These are phyloP conservation scores for Penicillium hesseltinei DNA, from an alignment of 2,329 filamentous ascomycete species.

Conservation along the genomic window DNA sequence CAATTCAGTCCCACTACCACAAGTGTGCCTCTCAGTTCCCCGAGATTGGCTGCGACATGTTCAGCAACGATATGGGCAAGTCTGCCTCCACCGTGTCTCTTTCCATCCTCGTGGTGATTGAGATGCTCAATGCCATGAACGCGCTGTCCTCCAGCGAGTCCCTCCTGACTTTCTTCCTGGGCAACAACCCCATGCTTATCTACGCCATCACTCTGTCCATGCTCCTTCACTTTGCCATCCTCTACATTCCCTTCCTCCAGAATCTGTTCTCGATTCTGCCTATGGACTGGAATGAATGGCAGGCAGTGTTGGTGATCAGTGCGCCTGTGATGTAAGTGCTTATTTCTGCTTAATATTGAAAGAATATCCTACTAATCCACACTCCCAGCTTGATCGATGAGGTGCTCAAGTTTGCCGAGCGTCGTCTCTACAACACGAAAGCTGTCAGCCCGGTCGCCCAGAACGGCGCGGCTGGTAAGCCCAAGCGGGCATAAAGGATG, in stretches of 20 bases:
- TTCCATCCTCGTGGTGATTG: slow-evolving; percentile 89
- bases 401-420: slow-evolving; percentile 73
- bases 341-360: not conserved
- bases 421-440: slow-evolving; percentile 55
- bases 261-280: slow-evolving; percentile 86
- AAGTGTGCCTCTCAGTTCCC: slow-evolving; percentile 82
- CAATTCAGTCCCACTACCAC: slow-evolving; percentile 74
- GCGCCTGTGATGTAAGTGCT: slow-evolving; percentile 81
- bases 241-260: slow-evolving; percentile 90
- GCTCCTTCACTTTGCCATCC: slow-evolving; percentile 87
- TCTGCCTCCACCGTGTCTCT: slow-evolving; percentile 90
- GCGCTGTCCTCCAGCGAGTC: slow-evolving; percentile 94
- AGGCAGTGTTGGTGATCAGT: slow-evolving; percentile 84
- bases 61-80: slow-evolving; percentile 79
- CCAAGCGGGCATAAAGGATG: slow-evolving; percentile 35
- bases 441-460: slow-evolving; percentile 18
- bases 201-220: slow-evolving; percentile 92
- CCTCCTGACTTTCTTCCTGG: slow-evolving; percentile 87
- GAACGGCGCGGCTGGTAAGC: slow-evolving; percentile 35
- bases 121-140: slow-evolving; percentile 99
- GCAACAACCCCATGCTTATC: slow-evolving; percentile 98
- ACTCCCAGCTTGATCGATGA: slow-evolving; percentile 72
- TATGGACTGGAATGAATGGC: slow-evolving; percentile 82
- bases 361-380: slow-evolving; percentile 12
- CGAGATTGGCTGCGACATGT: slow-evolving; percentile 89